Conservation (phyloP, 129 eudicot species). For the Chrysanthemum lavandulifolium region DNA sequence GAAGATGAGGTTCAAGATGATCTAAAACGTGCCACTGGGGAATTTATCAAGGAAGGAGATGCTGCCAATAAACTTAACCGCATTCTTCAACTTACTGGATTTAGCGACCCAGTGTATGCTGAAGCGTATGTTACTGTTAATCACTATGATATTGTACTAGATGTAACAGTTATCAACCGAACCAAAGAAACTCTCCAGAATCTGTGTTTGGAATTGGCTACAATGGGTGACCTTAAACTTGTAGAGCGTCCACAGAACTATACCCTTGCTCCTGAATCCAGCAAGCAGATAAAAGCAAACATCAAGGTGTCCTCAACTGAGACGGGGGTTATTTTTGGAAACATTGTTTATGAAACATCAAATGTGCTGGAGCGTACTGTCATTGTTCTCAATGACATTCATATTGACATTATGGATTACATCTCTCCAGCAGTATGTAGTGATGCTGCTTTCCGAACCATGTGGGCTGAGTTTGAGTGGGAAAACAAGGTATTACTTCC, state of each 20-base stretch:
- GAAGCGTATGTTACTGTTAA: conserved; percentile 98
- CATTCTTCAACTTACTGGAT: conserved; percentile 93
- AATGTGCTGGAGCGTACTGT: conserved; percentile 88
- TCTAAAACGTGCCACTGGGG: conserved; percentile 95
- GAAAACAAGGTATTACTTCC: conserved; percentile 79
- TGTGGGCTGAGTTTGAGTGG: conserved; percentile 99
- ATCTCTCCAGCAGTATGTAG: conserved; percentile 94
- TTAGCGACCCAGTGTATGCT: conserved; percentile 96
- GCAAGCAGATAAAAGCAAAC: conserved; percentile 94
- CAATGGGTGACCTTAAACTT: conserved; percentile 99
- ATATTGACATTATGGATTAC: conserved; percentile 96
- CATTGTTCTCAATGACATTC: conserved; percentile 90
- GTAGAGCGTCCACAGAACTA: conserved; percentile 98
- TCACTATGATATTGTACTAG: conserved; percentile 95
- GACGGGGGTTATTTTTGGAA: conserved; percentile 95
- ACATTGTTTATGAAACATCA: conserved; percentile 92
- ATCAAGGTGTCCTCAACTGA: conserved; percentile 98
- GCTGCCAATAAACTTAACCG: conserved; percentile 90
- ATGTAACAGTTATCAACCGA: conserved; percentile 89
- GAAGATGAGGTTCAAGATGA: conserved; percentile 98
- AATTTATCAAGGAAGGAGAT: conserved; percentile 80
- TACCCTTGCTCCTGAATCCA: conserved; percentile 91
- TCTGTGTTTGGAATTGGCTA: conserved; percentile 93
- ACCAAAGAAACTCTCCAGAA: conserved; percentile 96
- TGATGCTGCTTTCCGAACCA: conserved; percentile 89